Percentiles rank a stretch among this genome's conserved stretches.
Evolutionary conservation across 257 asterid genomes (phyloP).

Genomic region (Sherardia arvensis): DNA sequence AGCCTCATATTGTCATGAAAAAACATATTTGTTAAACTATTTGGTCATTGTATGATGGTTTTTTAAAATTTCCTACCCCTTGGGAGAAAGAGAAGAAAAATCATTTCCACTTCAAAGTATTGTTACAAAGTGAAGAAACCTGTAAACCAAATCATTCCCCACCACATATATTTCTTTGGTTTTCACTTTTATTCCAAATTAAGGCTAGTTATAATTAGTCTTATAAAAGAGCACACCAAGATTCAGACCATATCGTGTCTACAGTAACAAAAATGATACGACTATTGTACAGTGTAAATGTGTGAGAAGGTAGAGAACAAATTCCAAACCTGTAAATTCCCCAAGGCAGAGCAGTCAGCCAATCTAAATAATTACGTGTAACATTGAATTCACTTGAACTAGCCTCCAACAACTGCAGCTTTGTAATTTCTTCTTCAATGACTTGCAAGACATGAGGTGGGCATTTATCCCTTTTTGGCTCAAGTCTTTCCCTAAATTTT

Average conservation of each 20-base stretch:
- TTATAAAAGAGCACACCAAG: no score
- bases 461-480: conserved; percentile 80
- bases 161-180: neutral
- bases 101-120: neutral
- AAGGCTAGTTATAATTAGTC: no score
- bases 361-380: conserved; percentile 95
- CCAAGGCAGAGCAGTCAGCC: conserved; percentile 99
- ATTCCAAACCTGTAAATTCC: conserved; percentile 82
- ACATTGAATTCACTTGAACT: conserved; percentile 99
- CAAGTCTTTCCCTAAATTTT: conserved; percentile 89
- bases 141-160: neutral
- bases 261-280: neutral
- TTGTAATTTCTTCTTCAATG: conserved; percentile 92
- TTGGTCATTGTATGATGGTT: no score
- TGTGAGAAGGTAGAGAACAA: neutral
- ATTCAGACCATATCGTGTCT: no score
- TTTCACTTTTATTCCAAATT: neutral
- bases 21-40: no score
- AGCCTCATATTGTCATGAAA: no score
- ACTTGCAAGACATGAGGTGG: conserved; percentile 96
- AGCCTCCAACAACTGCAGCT: conserved; percentile 86
- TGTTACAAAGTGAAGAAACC: no score
- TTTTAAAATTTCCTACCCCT: neutral
- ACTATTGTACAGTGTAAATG: neutral
- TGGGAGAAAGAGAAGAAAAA: neutral